phyloP scores from a whole-genome alignment of 345 rosid species.

The Cochlearia excelsa region DNA sequence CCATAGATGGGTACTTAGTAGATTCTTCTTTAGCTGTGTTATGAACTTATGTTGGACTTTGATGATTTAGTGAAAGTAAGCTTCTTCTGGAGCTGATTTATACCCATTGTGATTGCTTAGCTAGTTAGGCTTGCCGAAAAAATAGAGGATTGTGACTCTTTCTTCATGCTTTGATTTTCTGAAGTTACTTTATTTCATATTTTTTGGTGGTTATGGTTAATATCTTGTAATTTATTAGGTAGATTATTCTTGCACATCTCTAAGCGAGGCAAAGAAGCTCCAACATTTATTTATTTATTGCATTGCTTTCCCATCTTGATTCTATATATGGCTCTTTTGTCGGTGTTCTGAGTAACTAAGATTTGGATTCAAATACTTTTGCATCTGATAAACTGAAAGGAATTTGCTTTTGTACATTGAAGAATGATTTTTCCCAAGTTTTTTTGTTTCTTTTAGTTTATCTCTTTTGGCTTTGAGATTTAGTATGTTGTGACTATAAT shows the following conservation, averaged over 20 bases:
- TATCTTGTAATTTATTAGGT: not conserved
- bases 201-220: not conserved
- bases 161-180: conserved; percentile 3
- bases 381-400: not conserved
- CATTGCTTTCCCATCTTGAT: not conserved
- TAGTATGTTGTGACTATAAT: no score
- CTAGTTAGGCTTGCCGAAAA: not conserved
- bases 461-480: conserved; percentile 4
- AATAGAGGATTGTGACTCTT: not conserved
- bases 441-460: not conserved
- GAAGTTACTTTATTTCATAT: not conserved
- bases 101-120: conserved; percentile 10
- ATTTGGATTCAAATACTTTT: not conserved
- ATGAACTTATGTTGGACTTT: not conserved
- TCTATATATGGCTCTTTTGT: not conserved
- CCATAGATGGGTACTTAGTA: not conserved
- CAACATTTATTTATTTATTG: not conserved
- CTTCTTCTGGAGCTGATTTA: conserved; percentile 3
- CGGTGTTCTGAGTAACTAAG: not conserved
- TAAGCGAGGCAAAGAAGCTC: conserved; percentile 1
- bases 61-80: conserved; percentile 1
- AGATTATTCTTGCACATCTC: not conserved
- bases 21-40: not conserved
- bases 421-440: not conserved
- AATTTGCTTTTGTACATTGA: not conserved